A percentile compares a stretch with the other conserved stretches of the same genome.
Evolutionary conservation across 2,329 filamentous ascomycete species (phyloP).

Genomic region (Chaetomium sp.): DNA sequence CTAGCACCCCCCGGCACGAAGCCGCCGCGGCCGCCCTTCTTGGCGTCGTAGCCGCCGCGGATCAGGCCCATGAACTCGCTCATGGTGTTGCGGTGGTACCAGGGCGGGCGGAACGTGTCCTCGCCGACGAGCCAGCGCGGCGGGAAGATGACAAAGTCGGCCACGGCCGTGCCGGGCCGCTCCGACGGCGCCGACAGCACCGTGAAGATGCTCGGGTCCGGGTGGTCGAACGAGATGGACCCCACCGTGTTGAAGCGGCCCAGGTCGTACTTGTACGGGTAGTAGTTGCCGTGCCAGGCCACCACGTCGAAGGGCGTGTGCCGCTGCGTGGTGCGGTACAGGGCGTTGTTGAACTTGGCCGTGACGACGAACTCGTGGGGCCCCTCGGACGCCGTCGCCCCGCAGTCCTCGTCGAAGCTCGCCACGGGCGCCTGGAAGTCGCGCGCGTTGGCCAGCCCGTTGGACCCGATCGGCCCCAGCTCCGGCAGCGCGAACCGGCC

Average conservation of each 20-base stretch:
- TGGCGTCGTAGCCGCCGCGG: constrained; percentile 62
- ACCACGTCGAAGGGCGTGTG: constrained; percentile 80
- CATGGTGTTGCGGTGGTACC: constrained; percentile 72
- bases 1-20: constrained; percentile 63
- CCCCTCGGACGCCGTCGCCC: constrained; percentile 44
- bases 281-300: constrained; percentile 79
- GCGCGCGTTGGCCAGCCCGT: constrained; percentile 71
- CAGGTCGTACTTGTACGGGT: constrained; percentile 80
- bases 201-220: constrained; percentile 77
- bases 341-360: constrained; percentile 67
- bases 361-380: constrained; percentile 51
- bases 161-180: constrained; percentile 63
- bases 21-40: constrained; percentile 55
- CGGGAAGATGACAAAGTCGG: constrained; percentile 74
- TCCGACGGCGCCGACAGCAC: constrained; percentile 66
- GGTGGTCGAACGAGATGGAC: constrained; percentile 73
- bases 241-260: constrained; percentile 76
- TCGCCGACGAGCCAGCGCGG: constrained; percentile 71
- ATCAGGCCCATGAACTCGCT: constrained; percentile 67
- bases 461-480: constrained; percentile 72
- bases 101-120: constrained; percentile 71
- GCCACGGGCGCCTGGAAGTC: constrained; percentile 77
- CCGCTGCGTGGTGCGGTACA: constrained; percentile 66
- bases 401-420: constrained; percentile 62
- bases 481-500: constrained; percentile 72